Evolutionary conservation across 805 yeast species (phyloP).

Genomic region (Wickerhamiella allomyrinae): DNA sequence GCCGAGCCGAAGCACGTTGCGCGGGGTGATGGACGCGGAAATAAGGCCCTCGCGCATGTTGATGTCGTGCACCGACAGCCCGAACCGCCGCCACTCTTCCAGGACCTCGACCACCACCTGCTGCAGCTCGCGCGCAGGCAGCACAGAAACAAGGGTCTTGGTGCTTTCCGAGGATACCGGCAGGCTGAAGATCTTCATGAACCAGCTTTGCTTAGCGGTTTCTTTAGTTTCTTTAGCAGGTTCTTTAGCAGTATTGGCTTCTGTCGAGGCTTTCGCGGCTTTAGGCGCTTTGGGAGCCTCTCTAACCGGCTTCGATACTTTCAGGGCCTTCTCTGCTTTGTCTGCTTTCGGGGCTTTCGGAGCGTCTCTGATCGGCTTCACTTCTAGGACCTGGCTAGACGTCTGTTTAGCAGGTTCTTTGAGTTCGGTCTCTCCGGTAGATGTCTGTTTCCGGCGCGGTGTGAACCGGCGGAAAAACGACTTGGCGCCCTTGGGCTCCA

Average conservation of each 20-base stretch:
- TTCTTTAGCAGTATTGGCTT: too few species aligned
- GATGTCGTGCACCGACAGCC: constrained; percentile 21
- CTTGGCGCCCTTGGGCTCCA: not conserved
- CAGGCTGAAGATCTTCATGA: constrained; percentile 22
- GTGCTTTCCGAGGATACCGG: constrained; percentile 6
- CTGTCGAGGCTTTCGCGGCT: too few species aligned
- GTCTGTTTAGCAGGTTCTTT: not conserved
- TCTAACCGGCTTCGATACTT: not conserved
- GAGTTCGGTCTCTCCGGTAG: not conserved
- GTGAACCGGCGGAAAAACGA: constrained; percentile 9
- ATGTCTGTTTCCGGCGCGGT: not conserved
- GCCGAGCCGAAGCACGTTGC: constrained; percentile 24
- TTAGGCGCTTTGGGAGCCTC: too few species aligned
- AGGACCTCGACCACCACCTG: constrained; percentile 22
- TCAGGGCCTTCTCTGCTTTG: not conserved
- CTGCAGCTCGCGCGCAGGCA: constrained; percentile 19
- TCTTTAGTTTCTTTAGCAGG: too few species aligned
- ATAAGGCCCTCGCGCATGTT: constrained; percentile 19
- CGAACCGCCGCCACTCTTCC: constrained; percentile 26
- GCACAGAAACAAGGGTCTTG: constrained; percentile 19
- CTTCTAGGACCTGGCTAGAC: too few species aligned
- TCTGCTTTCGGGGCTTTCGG: not conserved
- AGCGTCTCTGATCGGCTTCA: too few species aligned
- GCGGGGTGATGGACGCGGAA: constrained; percentile 22
- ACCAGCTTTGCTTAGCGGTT: constrained; percentile 28